These are phyloP conservation scores for Cyberlindnera misumaiensis DNA, from an alignment of 805 yeast genomes.

Conservation along the genomic window DNA sequence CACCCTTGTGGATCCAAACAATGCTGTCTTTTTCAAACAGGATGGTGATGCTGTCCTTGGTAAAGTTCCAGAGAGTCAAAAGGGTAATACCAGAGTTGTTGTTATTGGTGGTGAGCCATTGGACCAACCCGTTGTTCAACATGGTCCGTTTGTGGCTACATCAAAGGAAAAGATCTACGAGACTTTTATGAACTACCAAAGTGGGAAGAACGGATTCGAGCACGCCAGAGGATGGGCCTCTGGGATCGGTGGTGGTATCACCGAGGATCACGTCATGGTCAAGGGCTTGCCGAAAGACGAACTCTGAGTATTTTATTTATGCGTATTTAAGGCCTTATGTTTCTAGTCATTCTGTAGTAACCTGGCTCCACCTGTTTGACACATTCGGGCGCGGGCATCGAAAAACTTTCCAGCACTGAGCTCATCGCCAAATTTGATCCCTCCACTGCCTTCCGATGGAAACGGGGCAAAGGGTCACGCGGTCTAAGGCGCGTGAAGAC, in stretches of 20 bases:
- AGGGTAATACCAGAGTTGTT: slow-evolving; percentile 51
- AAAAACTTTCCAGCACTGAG: too few species aligned
- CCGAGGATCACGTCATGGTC: slow-evolving; percentile 20
- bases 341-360: too few species aligned
- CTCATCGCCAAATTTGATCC: too few species aligned
- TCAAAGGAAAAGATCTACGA: slow-evolving; percentile 56
- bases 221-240: slow-evolving; percentile 54
- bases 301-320: background rate
- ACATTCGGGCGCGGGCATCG: too few species aligned
- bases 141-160: slow-evolving; percentile 88
- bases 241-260: slow-evolving; percentile 30
- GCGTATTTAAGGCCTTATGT: too few species aligned
- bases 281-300: background rate
- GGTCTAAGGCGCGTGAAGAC: too few species aligned
- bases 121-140: slow-evolving; percentile 73
- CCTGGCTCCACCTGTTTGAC: too few species aligned
- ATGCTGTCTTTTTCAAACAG: slow-evolving; percentile 56
- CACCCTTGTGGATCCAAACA: slow-evolving; percentile 35
- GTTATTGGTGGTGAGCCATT: slow-evolving; percentile 68
- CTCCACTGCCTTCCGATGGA: too few species aligned
- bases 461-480: too few species aligned
- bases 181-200: slow-evolving; percentile 69
- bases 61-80: slow-evolving; percentile 34
- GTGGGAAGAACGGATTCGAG: slow-evolving; percentile 63
- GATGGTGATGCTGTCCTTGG: slow-evolving; percentile 64